A percentile compares a stretch with the other conserved stretches of the same genome.
These are phyloP conservation scores for Phaeoacremonium minimum DNA, from an alignment of 2,329 filamentous ascomycete genomes.

Conservation along the genomic window DNA sequence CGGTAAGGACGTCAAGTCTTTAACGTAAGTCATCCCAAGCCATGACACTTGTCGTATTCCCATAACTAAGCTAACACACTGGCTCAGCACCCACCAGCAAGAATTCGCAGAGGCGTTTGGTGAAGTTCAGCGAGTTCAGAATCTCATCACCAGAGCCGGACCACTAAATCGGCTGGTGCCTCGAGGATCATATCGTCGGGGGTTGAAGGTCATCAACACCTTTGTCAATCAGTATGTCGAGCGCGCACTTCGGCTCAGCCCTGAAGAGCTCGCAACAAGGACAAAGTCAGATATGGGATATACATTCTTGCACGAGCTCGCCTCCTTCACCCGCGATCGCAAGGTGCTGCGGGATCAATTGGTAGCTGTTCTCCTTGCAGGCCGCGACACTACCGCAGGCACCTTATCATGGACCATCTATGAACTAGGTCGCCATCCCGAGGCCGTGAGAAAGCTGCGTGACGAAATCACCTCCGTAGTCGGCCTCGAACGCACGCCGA, in stretches of 20 bases:
- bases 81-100: constrained; percentile 47
- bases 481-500: constrained; percentile 58
- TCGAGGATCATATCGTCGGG: too few relatives aligned
- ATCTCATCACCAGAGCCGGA: constrained; percentile 60
- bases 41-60: not conserved
- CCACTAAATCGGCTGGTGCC: too few relatives aligned
- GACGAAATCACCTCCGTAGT: constrained; percentile 66
- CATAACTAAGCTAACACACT: constrained; percentile 1
- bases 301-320: constrained; percentile 84
- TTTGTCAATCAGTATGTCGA: constrained; percentile 80
- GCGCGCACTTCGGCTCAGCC: constrained; percentile 62
- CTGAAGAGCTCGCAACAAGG: constrained; percentile 69
- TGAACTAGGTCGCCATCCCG: constrained; percentile 70
- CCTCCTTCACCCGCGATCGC: constrained; percentile 69
- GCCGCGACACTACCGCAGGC: constrained; percentile 80
- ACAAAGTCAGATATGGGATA: constrained; percentile 68
- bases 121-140: constrained; percentile 72
- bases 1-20: constrained; percentile 65
- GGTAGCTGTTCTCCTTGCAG: constrained; percentile 76
- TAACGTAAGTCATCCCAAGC: constrained; percentile 36
- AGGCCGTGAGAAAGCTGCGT: constrained; percentile 63
- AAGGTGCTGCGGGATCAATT: constrained; percentile 79
- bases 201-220: constrained; percentile 67
- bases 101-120: constrained; percentile 79
- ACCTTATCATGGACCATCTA: constrained; percentile 81